Percentiles rank a stretch among this genome's conserved stretches.
Evolutionary conservation across 768 basidiomycete genomes (phyloP).

Genomic region (Butyriboletus loyo): DNA sequence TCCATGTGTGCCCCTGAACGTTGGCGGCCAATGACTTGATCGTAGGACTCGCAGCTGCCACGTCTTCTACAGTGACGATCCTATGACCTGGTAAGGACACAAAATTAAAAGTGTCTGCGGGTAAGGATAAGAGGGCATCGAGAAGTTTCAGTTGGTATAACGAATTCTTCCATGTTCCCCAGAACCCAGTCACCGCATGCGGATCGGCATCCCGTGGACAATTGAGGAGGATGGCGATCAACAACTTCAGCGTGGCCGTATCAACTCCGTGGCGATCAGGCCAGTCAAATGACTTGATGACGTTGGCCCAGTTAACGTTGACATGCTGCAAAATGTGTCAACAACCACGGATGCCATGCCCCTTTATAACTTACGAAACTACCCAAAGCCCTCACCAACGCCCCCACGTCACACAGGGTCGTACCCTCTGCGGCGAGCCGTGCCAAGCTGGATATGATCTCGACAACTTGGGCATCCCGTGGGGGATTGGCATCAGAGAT

Average conservation of each 20-base stretch:
- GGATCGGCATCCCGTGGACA: conserved; percentile 72
- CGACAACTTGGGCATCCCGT: conserved; percentile 64
- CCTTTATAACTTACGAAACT: conserved; percentile 62
- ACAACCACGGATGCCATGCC: neutral
- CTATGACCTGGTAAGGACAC: conserved; percentile 79
- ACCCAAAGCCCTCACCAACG: conserved; percentile 67
- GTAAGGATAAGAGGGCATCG: conserved; percentile 83
- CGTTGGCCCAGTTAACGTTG: conserved; percentile 72
- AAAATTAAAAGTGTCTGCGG: conserved; percentile 90
- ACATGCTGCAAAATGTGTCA: conserved; percentile 46
- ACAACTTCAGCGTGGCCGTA: conserved; percentile 82
- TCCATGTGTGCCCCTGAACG: conserved; percentile 93
- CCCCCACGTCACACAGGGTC: conserved; percentile 68
- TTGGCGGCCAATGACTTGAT: conserved; percentile 88
- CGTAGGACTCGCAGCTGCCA: conserved; percentile 80
- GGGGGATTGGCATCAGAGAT: conserved; percentile 72
- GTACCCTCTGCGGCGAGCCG: conserved; percentile 72
- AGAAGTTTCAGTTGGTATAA: conserved; percentile 83
- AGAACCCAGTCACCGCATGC: conserved; percentile 83
- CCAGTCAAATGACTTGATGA: conserved; percentile 85
- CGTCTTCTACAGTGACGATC: conserved; percentile 87
- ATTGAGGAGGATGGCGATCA: conserved; percentile 84
- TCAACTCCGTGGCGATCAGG: conserved; percentile 82
- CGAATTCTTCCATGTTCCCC: conserved; percentile 82
- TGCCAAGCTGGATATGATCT: conserved; percentile 66